phyloP scores from a whole-genome alignment of 495 filamentous ascomycete species.

The Oidiodendron maius region DNA sequence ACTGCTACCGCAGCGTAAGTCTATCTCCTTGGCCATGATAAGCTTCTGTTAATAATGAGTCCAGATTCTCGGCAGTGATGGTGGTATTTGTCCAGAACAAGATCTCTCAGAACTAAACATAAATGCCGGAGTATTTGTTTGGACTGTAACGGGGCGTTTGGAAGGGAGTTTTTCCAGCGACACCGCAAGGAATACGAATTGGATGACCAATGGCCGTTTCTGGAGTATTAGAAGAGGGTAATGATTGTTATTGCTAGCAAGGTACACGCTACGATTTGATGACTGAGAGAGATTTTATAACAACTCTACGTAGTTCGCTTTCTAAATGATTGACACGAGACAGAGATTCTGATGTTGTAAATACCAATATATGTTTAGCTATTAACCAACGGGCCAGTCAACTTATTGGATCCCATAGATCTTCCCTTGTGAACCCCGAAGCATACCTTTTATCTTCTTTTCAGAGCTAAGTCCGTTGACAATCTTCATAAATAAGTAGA shows the following conservation, averaged over 20 bases:
- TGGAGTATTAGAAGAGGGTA: background rate
- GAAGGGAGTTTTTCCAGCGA: background rate
- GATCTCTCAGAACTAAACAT: slow-evolving; percentile 1
- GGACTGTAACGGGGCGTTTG: background rate
- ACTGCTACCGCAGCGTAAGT: background rate
- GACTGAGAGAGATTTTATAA: background rate
- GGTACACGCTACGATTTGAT: background rate
- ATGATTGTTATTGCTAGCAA: background rate
- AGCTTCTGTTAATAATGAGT: background rate
- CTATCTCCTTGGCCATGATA: background rate
- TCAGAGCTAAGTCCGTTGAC: too few species aligned
- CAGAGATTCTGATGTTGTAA: background rate
- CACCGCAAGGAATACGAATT: background rate
- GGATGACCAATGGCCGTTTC: background rate
- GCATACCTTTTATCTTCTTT: too few species aligned
- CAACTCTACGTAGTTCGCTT: background rate
- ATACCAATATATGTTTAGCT: too few species aligned
- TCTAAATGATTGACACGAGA: background rate
- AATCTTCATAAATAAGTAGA: too few species aligned
- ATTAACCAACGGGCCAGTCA: too few species aligned
- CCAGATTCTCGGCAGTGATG: slow-evolving; percentile 6
- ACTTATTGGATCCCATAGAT: too few species aligned
- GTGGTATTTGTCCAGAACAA: slow-evolving; percentile 9
- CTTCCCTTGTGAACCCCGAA: too few species aligned
- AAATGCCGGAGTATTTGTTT: background rate